A percentile compares a stretch with the other conserved stretches of the same genome.
Evolutionary conservation across 768 basidiomycete genomes (phyloP).

Genomic region (Kwoniella dendrophila): DNA sequence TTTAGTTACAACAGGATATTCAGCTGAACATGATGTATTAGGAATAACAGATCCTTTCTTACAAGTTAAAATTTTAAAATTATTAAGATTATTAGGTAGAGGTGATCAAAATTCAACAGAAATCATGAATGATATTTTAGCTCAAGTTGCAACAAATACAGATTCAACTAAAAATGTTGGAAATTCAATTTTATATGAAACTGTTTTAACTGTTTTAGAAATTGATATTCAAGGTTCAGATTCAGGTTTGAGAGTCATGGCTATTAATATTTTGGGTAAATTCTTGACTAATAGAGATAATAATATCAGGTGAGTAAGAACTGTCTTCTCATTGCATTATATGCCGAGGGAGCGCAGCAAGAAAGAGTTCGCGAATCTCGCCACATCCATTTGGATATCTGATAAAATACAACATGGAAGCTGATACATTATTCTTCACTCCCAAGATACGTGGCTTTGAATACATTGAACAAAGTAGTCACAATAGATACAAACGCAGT

Average conservation of each 20-base stretch:
- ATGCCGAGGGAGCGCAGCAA: no score
- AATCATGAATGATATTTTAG: conserved; percentile 96
- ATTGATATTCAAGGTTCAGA: conserved; percentile 99
- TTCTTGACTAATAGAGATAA: conserved; percentile 97
- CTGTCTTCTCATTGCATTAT: background rate
- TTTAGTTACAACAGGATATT: conserved; percentile 92
- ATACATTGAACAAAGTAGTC: conserved; percentile 97
- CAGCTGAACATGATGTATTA: conserved; percentile 98
- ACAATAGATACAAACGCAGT: conserved; percentile 97
- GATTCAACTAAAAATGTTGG: conserved; percentile 98
- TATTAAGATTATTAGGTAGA: conserved; percentile 83
- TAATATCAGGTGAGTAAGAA: conserved; percentile 78
- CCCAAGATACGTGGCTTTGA: conserved; percentile 88
- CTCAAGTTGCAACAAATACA: conserved; percentile 96
- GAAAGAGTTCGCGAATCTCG: no score
- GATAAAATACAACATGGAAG: no score
- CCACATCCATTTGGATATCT: no score
- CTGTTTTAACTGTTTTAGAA: conserved; percentile 91
- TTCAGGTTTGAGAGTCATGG: conserved; percentile 93
- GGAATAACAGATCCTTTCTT: conserved; percentile 73
- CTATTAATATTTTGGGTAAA: conserved; percentile 98
- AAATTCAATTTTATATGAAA: conserved; percentile 96
- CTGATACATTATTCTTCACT: background rate
- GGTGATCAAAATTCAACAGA: conserved; percentile 86
- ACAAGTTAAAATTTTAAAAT: conserved; percentile 77